These are phyloP conservation scores for Coemansia sp. DNA, from an alignment of 192 early-diverging fungal species.

Conservation along the genomic window DNA sequence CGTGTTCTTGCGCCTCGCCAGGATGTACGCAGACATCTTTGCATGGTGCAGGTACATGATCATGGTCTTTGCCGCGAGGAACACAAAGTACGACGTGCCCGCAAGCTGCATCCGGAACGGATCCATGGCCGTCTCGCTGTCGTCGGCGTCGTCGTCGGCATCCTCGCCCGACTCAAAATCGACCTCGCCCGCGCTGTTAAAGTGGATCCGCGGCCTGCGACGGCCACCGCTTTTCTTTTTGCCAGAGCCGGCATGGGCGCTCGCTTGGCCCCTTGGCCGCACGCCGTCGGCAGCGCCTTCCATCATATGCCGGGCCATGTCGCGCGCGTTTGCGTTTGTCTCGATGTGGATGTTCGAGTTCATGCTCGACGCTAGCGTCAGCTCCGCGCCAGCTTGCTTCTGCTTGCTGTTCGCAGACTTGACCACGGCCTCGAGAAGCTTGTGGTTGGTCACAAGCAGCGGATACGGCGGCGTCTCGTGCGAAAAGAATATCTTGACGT, in stretches of 20 bases:
- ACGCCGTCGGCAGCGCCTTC: not conserved
- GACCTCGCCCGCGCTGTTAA: constrained; percentile 24
- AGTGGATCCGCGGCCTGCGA: constrained; percentile 13
- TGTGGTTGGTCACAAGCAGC: constrained; percentile 44
- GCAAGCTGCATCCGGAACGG: constrained; percentile 50
- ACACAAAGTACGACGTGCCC: constrained; percentile 46
- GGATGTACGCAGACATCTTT: constrained; percentile 48
- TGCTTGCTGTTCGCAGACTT: constrained; percentile 12
- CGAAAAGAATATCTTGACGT: constrained; percentile 36
- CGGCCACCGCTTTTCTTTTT: constrained; percentile 13
- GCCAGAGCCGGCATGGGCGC: not conserved
- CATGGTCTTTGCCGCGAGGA: constrained; percentile 52
- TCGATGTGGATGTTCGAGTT: constrained; percentile 55
- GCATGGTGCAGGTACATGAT: constrained; percentile 56
- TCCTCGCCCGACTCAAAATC: constrained; percentile 34
- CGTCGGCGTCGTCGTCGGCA: constrained; percentile 6
- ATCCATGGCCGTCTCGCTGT: constrained; percentile 14
- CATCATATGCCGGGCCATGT: constrained; percentile 4
- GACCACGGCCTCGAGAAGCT: constrained; percentile 31
- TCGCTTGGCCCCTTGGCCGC: not conserved
- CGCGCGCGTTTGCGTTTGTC: constrained; percentile 48
- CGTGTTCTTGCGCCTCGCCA: constrained; percentile 38
- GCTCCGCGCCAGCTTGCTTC: constrained; percentile 35
- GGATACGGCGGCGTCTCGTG: constrained; percentile 49
- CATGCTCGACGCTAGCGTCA: constrained; percentile 50